phyloP scores from a whole-genome alignment of 2,329 filamentous ascomycete species.

The Diplodia scrobiculata region DNA sequence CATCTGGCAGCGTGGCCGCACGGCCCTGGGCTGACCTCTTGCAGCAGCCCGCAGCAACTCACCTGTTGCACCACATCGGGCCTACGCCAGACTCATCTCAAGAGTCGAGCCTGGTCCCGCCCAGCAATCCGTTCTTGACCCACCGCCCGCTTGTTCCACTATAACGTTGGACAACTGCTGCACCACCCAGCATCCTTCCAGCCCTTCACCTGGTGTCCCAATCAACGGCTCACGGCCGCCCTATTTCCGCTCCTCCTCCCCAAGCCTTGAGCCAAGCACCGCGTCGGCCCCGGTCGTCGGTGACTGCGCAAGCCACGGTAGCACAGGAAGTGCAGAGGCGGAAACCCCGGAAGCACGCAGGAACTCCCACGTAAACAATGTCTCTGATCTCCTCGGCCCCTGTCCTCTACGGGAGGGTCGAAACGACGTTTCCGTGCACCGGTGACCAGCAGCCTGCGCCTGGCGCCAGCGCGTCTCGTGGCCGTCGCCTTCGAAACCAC shows the following conservation, averaged over 20 bases:
- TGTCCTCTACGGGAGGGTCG: slow-evolving; percentile 18
- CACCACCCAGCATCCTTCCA: neutral
- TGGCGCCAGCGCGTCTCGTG: neutral
- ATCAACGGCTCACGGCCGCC: neutral
- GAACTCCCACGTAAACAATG: neutral
- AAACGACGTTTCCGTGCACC: slow-evolving; percentile 6
- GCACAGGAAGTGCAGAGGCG: slow-evolving; percentile 15
- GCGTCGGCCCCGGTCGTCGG: slow-evolving; percentile 4
- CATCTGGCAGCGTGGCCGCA: neutral
- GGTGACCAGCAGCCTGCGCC: neutral
- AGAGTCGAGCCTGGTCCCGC: neutral
- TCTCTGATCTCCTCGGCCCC: slow-evolving; percentile 23
- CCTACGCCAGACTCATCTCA: slow-evolving; percentile 26
- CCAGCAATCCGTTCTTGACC: neutral
- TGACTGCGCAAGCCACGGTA: slow-evolving; percentile 23
- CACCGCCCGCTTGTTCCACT: slow-evolving; percentile 9
- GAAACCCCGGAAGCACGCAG: slow-evolving; percentile 2
- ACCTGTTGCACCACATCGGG: slow-evolving; percentile 19
- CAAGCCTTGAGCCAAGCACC: slow-evolving; percentile 1
- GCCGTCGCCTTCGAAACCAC: slow-evolving; percentile 2
- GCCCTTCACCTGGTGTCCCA: neutral
- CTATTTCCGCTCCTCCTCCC: too few relatives aligned
- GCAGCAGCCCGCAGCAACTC: slow-evolving; percentile 21
- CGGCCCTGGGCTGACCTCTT: slow-evolving; percentile 10
- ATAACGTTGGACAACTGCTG: neutral